phyloP scores from a whole-genome alignment of 192 early-diverging fungal species.

The Piromyces sp. region DNA sequence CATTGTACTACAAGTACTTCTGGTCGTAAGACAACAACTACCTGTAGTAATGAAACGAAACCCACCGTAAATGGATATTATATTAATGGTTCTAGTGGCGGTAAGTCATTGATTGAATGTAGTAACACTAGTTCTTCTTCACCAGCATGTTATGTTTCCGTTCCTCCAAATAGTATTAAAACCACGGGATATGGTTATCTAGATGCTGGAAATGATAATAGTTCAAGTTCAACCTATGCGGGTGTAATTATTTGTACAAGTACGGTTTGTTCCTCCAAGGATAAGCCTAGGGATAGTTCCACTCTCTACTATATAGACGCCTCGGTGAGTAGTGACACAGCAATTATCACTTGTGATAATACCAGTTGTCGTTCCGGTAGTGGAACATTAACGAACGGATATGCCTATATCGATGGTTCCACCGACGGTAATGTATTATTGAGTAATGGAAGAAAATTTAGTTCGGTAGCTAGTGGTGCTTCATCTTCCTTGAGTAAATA shows the following conservation, averaged over 20 bases:
- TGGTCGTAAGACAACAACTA: not conserved
- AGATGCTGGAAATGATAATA: not conserved
- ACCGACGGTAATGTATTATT: not conserved
- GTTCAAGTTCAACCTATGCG: not conserved
- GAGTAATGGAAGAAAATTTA: not conserved
- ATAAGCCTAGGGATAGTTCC: not conserved
- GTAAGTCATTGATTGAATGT: not conserved
- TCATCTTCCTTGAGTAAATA: not conserved
- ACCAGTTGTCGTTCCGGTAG: not conserved
- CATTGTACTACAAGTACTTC: not conserved
- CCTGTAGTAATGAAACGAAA: not conserved
- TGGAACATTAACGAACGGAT: not conserved
- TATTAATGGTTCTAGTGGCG: not conserved
- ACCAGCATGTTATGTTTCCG: not conserved
- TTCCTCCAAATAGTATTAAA: not conserved
- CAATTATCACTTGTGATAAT: not conserved
- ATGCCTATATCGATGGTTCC: not conserved
- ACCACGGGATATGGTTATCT: not conserved
- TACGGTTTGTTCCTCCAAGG: not conserved
- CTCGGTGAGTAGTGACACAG: not conserved
- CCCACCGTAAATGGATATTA: not conserved
- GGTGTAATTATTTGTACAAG: not conserved
- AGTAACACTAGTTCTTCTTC: not conserved
- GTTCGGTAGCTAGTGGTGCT: not conserved
- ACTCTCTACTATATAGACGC: not conserved